Base-by-base conservation (phyloP, 2,329 filamentous ascomycete species). In the Colletotrichum sp. region DNA sequence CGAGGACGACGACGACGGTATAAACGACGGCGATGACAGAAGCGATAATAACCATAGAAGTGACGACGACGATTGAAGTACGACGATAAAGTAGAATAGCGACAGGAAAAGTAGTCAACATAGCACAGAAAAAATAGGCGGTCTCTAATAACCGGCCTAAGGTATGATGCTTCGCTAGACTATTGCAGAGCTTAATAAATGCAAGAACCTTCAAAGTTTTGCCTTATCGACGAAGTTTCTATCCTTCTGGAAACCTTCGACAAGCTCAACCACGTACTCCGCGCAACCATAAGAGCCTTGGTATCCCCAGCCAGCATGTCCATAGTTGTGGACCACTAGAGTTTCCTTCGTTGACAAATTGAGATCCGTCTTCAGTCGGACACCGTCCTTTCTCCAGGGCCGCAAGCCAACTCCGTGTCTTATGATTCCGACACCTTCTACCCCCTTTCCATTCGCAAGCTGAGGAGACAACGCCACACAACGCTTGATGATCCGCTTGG, bases 401-500 rank as follows among this genome's bases (percentile, higher is more conserved):
- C 43, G 43, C 43, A 48, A 48, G n/a, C 96, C 96, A 18, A 98
- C 96, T 5, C 92, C 94, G 82, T 98, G 96, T n/a, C 95, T 89
- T 66, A 98, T 89, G 26, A 98, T 88, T 82, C 93, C 92, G 77
- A 98, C 83, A 21, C 90, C 93, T 82, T 95, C 91, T 32, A 96
- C 90, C 1, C 95, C 94, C 83, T 93, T 89, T 4, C 93, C 91
- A 13, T 81, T 87, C 2, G 91, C 91, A 77, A 96, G 86, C 71
- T 89, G 86, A 0, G 95, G 95, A 80, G 92, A 91, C 36, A 92
- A 83, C 36, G 91, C 90, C 9, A 95, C 87, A 28, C 90, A 89
- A 24, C 96, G 90, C 84, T 93, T 92, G 94, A 98, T 97, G 82
- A 98, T 98, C 13, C 96, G 90, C 70, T 90, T 85, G 0, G 96